phyloP scores from a whole-genome alignment of 441 rosid genomes.

The Pelargonium fulgidum region DNA sequence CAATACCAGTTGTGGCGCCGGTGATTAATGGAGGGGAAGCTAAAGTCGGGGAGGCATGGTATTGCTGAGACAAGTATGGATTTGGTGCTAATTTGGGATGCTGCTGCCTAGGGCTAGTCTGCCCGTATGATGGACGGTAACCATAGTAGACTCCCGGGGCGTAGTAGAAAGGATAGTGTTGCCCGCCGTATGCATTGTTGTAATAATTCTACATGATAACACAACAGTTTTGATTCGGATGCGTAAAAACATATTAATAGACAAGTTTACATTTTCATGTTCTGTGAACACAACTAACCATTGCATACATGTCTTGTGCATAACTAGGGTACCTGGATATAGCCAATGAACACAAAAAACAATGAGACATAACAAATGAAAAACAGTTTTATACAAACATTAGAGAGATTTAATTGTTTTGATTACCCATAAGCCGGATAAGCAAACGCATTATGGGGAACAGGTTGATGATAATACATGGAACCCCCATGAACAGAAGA shows the following conservation, averaged over 20 bases:
- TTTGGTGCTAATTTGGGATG: too few species aligned
- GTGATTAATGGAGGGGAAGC: too few species aligned
- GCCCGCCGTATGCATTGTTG: constrained; percentile 24
- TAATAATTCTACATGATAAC: constrained; percentile 21
- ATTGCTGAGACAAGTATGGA: too few species aligned
- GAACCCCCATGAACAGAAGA: constrained; percentile 7
- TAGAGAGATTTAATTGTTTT: too few species aligned
- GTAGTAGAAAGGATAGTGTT: constrained; percentile 7
- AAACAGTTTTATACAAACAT: neutral
- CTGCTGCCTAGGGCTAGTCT: too few species aligned
- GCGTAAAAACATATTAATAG: too few species aligned
- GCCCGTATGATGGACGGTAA: neutral
- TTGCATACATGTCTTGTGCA: constrained; percentile 19
- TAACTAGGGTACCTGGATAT: constrained; percentile 24
- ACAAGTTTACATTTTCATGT: neutral
- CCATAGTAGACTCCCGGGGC: neutral
- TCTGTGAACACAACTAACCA: constrained; percentile 24
- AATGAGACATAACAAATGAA: neutral
- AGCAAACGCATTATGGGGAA: constrained; percentile 20
- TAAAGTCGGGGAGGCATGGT: too few species aligned
- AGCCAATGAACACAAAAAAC: neutral
- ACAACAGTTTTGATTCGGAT: neutral
- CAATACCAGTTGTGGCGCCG: too few species aligned
- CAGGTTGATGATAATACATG: constrained; percentile 12
- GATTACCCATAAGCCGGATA: constrained; percentile 25